Evolutionary conservation across 805 yeast species (phyloP), one percentile per base, ranked within the genome.

Genomic region (Pichia membranifaciens): DNA sequence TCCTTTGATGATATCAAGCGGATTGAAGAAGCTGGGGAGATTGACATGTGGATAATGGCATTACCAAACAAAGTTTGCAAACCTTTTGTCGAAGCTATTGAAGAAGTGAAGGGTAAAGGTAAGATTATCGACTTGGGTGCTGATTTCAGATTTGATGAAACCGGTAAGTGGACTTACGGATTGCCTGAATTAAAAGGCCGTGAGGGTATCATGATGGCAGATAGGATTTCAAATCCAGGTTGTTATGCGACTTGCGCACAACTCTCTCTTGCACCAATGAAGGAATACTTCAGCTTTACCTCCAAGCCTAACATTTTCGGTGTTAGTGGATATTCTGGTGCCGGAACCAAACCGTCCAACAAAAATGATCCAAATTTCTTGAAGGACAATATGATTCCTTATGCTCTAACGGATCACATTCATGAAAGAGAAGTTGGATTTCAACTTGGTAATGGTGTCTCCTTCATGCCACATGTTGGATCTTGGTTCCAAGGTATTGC

Each of bases 241-340:
- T 93, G 99, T 73, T 93, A 90, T 65, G 97, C 99, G n/a, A 93
- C 99, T 40, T 97, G 95, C 49, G 93, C 97, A 13, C 98, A 93
- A 72, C 69, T 89, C 22, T 90, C 96, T 13, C 82, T 93, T 62
- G 82, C 91, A 41, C 99, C 99, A 32, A 72, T 93, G 58, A 68
- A 76, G n/a, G 79, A 81, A 42, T 78, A 78, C 59, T 45, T 50
- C 25, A 47, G 44, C 25, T 72, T 81, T 36, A 68, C 71, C 13
- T 93, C 93, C 32, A 72, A 75, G 25, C 98, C 99, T 44, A 72
- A 88, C 3, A 75, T 91, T 12, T 93, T 93, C 64, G 99, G 99
- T 62, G 93, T 93, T 31, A 87, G 96, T 42, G 99, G 99, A 43
- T 93, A 91, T 66, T 93, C 99, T 12, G 99, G 99, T 50, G 99